These are phyloP conservation scores for Paecilomyces fulvus DNA, from an alignment of 2,329 filamentous ascomycete species.

Conservation along the genomic window DNA sequence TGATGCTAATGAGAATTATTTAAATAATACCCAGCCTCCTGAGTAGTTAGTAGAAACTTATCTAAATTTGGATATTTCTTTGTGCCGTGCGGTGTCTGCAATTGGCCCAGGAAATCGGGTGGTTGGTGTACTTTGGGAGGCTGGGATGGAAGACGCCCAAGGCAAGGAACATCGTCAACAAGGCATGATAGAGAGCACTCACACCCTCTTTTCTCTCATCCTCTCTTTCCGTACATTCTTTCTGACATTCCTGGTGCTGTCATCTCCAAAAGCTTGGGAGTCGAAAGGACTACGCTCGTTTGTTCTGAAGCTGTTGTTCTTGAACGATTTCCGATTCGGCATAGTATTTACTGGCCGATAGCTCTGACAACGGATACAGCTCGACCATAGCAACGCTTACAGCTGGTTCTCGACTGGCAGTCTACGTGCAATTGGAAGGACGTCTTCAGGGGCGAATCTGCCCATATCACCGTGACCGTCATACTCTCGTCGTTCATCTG, in stretches of 20 bases:
- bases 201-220: neutral
- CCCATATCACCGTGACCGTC: neutral
- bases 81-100: constrained; percentile 1
- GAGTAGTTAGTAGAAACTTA: neutral
- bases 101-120: constrained; percentile 6
- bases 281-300: neutral
- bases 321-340: neutral
- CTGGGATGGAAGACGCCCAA: constrained; percentile 4
- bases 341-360: neutral
- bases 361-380: neutral
- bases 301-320: neutral
- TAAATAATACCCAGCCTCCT: neutral
- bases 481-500: neutral
- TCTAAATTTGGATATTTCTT: neutral
- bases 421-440: neutral
- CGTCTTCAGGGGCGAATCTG: neutral
- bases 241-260: neutral
- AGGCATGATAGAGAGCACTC: neutral
- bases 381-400: neutral
- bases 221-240: neutral
- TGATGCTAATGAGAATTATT: neutral
- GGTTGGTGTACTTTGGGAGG: constrained; percentile 8
- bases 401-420: neutral
- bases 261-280: neutral
- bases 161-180: constrained; percentile 1